Base-by-base conservation (phyloP, 768 basidiomycete genomes). In the Russula sp. region DNA sequence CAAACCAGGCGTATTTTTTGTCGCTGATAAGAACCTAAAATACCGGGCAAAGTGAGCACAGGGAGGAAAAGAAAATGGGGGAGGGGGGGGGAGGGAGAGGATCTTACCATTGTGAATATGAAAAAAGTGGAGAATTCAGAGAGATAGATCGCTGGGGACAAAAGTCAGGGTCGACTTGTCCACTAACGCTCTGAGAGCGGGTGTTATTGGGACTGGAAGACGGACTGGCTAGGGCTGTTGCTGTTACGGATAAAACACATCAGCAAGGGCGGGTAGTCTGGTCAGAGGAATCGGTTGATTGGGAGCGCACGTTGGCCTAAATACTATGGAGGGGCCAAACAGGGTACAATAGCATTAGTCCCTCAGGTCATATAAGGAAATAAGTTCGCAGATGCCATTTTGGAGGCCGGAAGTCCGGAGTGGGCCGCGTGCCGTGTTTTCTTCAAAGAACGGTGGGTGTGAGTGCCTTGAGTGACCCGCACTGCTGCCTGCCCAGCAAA, bases 1-100 rank as follows among this genome's bases (percentile, higher is more conserved):
- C 76, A 39, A 69, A 89, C 89, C 89, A 92, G 42, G 90, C 89
- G 72, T 77, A 81, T 71, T 81, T 81, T 78, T 86, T 83, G 73
- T 80, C 82, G 74, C 89, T 87, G 56, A 91, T 82, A 66, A 82
- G 86, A 46, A 91, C 87, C 89, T 81, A 2, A 42, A 16, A 64
- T 13, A 22, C 10, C 4, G 18, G 35, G 46, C 4, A 16, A 34
- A 32, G 46, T 39, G 51, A 29, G 46, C 6, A 18, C 13, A 38
- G 41, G 29, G 20, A 34, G 39, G 36, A 7, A 42, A 20, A 9
- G 16, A 29, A 42, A 29, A 16, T 16, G n/a, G 32, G 41, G 22
- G 7, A 9, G 2, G 53, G n/a, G n/a, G 38, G 32, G 42, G n/a
- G 25, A 32, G n/a, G 41, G 6, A 7, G 11, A 14, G 18, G 45